A percentile compares a stretch with the other conserved stretches of the same genome.
These are phyloP conservation scores for Barbarea vulgaris DNA, from an alignment of 345 rosid species.

Conservation along the genomic window DNA sequence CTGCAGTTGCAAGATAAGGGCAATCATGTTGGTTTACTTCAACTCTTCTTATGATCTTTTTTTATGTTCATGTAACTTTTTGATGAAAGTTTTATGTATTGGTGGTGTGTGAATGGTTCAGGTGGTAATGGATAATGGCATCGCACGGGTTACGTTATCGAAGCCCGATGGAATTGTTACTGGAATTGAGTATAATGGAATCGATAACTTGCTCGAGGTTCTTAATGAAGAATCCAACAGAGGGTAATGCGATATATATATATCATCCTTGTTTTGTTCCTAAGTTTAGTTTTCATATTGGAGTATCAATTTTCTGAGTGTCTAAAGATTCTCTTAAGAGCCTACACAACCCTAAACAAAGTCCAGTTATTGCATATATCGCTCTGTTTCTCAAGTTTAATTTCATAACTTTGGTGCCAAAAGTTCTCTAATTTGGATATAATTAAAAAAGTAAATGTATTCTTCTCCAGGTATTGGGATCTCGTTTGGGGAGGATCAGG, in stretches of 20 bases:
- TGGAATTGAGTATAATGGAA: constrained; percentile 61
- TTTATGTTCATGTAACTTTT: background rate
- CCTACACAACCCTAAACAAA: background rate
- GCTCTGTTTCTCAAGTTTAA: background rate
- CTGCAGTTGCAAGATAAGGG: constrained; percentile 37
- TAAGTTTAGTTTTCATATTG: background rate
- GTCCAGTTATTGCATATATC: constrained; percentile 11
- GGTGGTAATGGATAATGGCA: constrained; percentile 87
- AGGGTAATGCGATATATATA: constrained; percentile 54
- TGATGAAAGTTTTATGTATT: constrained; percentile 10
- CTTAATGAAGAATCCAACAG: constrained; percentile 73
- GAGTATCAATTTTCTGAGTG: background rate
- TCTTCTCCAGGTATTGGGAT: constrained; percentile 65
- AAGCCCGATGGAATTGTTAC: constrained; percentile 83
- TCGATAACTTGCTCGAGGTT: constrained; percentile 89
- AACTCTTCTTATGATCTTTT: constrained; percentile 8
- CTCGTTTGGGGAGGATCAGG: constrained; percentile 53
- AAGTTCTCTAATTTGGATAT: background rate
- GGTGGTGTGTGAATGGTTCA: constrained; percentile 38
- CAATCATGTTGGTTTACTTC: constrained; percentile 37
- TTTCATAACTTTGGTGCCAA: background rate
- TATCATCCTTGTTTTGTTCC: background rate
- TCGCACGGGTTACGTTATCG: constrained; percentile 67
- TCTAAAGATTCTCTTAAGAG: background rate
- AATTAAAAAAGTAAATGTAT: background rate